Evolutionary conservation across 2,329 filamentous ascomycete genomes (phyloP), one percentile per base, ranked within the genome.

Genomic region (Aspergillus nomiae): DNA sequence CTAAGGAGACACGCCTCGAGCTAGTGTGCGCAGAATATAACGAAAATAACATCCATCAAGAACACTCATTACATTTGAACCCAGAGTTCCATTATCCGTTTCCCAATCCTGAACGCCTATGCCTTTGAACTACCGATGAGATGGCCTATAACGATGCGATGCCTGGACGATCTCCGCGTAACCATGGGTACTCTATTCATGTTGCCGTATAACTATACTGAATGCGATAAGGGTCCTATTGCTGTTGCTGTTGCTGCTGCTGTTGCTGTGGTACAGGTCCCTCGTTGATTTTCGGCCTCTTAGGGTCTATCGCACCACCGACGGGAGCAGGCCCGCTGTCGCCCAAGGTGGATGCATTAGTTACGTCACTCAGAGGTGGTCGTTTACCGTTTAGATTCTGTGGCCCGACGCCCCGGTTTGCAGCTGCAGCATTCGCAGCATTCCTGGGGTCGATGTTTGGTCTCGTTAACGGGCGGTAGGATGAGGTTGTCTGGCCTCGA

Each of bases 381-480:
- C 80, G 75, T 64, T 81, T 81, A 11, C 78, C 77, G 32, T 79
- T 78, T 6, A 69, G 32, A 60, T 76, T 77, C 32, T 73, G 71
- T 12, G 72, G 73, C 41, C 64, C 65, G 32, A 70, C 63, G 4
- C 58, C 62, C 48, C 71, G 65, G n/a, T 70, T 71, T 32, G 63
- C 63, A 6, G 65, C 61, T 3, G 64, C 46, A 12, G 65, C 57
- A 41, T 69, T 71, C 7, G 65, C 61, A 32, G 63, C 59, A 50
- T 62, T 71, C 54, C 67, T 71, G 24, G 72, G 56, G 41, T 76
- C 74, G 19, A 75, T 64, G 38, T 74, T 79, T 28, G 78, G 78
- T 62, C 80, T 71, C n/a, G 79, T 82, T 57, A 81, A 71, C n/a
- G 80, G 80, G 38, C 79, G 77, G 61, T 80, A 82, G 2, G 78